Conservation (phyloP, 352 stramenopile genomes). For the Halophytophthora polymorphica region DNA sequence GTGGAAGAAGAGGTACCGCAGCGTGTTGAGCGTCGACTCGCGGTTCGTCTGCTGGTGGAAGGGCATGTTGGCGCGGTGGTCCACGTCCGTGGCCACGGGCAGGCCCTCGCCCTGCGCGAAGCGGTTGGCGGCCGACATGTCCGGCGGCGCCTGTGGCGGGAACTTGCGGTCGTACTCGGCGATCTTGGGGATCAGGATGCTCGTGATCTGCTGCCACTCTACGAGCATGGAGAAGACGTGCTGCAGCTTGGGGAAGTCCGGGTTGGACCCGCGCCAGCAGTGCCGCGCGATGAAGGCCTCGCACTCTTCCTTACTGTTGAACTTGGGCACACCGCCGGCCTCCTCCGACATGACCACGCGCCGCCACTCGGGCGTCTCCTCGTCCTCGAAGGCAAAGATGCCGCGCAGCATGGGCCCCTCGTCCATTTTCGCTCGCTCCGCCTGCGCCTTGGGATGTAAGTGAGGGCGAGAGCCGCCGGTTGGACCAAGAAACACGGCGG, state of each 20-base stretch:
- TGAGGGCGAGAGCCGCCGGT: too few species aligned
- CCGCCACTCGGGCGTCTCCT: slow-evolving; percentile 79
- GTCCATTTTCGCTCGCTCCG: slow-evolving; percentile 29
- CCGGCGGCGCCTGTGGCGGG: slow-evolving; percentile 31
- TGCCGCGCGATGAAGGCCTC: slow-evolving; percentile 86
- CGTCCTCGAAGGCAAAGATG: slow-evolving; percentile 87
- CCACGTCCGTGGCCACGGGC: slow-evolving; percentile 52
- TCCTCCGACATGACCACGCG: slow-evolving; percentile 66
- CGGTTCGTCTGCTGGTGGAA: slow-evolving; percentile 89
- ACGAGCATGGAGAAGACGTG: slow-evolving; percentile 92
- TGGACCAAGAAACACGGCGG: too few species aligned
- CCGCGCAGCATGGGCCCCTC: slow-evolving; percentile 64
- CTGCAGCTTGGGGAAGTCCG: slow-evolving; percentile 87
- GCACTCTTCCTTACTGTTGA: slow-evolving; percentile 85
- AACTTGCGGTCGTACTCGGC: slow-evolving; percentile 69
- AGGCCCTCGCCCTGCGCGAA: slow-evolving; percentile 57
- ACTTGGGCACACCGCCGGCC: slow-evolving; percentile 76
- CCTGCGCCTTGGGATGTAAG: too few species aligned
- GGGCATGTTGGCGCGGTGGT: slow-evolving; percentile 88
- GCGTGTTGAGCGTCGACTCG: slow-evolving; percentile 91
- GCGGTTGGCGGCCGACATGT: slow-evolving; percentile 52
- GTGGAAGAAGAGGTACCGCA: slow-evolving; percentile 98
- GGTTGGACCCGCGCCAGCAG: slow-evolving; percentile 87
- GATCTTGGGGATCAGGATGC: slow-evolving; percentile 78
- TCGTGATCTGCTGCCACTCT: slow-evolving; percentile 81